These are phyloP conservation scores for Rhizophagus sp. DNA, from an alignment of 192 early-diverging fungal species.

Conservation along the genomic window DNA sequence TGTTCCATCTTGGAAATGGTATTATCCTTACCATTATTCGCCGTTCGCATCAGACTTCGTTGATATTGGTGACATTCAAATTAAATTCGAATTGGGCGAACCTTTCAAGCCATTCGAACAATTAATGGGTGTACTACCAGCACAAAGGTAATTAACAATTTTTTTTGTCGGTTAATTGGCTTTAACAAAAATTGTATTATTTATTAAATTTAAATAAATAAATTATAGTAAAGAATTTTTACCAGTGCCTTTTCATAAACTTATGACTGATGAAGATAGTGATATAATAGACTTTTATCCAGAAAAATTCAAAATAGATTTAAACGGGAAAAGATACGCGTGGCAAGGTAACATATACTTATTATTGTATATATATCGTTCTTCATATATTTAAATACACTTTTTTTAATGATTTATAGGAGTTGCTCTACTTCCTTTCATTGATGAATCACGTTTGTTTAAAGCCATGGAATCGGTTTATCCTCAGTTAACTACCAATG, in stretches of 20 bases:
- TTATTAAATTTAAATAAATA: background rate
- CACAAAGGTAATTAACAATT: conserved; percentile 51
- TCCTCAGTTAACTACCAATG: conserved; percentile 68
- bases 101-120: conserved; percentile 95
- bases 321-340: conserved; percentile 93
- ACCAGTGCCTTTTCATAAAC: conserved; percentile 60
- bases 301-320: conserved; percentile 82
- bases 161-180: background rate
- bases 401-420: conserved; percentile 43
- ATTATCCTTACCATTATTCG: conserved; percentile 97
- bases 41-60: conserved; percentile 83
- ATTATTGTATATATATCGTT: background rate
- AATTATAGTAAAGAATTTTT: conserved; percentile 59
- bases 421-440: conserved; percentile 92
- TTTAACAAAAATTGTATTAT: background rate
- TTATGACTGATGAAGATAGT: conserved; percentile 83
- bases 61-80: conserved; percentile 69
- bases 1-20: conserved; percentile 96
- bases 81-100: conserved; percentile 79
- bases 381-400: background rate
- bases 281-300: conserved; percentile 98
- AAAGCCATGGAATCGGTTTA: conserved; percentile 68
- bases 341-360: conserved; percentile 73
- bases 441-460: conserved; percentile 83
- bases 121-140: conserved; percentile 94